Evolutionary conservation across 2,329 filamentous ascomycete genomes (phyloP), one percentile per base, ranked within the genome.

Genomic region (Fusarium pilosicola): DNA sequence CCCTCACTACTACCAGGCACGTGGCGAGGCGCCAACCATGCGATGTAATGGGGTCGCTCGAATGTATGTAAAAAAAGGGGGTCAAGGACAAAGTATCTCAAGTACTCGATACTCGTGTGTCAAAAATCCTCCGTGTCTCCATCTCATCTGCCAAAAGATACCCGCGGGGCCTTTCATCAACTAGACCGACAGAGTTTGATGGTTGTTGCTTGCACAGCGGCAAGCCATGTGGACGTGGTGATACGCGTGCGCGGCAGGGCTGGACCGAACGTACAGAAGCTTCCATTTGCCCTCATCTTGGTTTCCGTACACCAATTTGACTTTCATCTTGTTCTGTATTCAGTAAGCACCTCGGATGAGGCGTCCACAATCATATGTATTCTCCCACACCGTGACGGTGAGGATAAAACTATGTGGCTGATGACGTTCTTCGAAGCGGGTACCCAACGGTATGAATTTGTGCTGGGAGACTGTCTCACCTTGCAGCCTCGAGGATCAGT

Each of bases 1-100:
- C 71, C 66, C 68, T 58, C 24, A 30, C 28, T 28, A 7, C 54
- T 24, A 34, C n/a, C 45, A 28, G 24, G 75, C 75, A 77, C 75
- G 75, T 77, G 75, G 75, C 68, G 70, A 63, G 73, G 72, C 74
- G 67, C 72, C 71, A 68, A 70, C 70, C 67, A 75, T 59, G 59
- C 49, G 54, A 24, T 49, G 45, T 49, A 62, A 66, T 56, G 36
- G 59, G 38, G 41, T 41, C n/a, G 10, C 28, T 24, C 48, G 41
- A 56, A 38, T 36, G 22, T 38, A 57, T n/a, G n/a, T 57, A 59
- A 61, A 59, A 61, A 64, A 73, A 55, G 51, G 54, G 71, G 71
- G 59, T 48, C 34, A 22, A 55, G 22, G 17, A 32, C 24, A 22
- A 68, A 68, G 69, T 71, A 68, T 55, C 69, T 60, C 67, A 74